These are phyloP conservation scores for Batkoa obscura DNA, from an alignment of 371 early-diverging fungal genomes.

Conservation along the genomic window DNA sequence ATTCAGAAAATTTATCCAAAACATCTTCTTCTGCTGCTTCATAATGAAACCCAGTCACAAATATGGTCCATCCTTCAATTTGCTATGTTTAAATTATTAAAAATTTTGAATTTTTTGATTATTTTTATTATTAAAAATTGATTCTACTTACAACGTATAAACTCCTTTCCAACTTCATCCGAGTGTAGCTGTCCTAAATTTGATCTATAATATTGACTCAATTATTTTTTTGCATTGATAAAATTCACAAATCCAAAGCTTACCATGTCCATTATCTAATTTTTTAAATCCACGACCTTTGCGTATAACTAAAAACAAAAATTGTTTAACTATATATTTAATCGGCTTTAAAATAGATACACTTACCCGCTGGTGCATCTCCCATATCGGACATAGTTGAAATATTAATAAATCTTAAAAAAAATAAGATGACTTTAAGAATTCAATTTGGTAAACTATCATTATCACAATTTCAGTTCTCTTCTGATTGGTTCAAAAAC, in stretches of 20 bases:
- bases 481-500: too few species aligned
- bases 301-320: background rate
- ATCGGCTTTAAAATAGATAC: too few species aligned
- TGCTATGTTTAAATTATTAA: conserved; percentile 18
- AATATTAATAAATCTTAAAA: too few species aligned
- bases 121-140: background rate
- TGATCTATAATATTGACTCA: background rate
- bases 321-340: too few species aligned
- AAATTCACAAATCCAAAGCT: background rate
- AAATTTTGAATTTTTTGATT: background rate
- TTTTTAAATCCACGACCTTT: background rate
- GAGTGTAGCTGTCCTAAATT: background rate
- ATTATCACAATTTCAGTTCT: too few species aligned
- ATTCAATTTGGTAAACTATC: too few species aligned
- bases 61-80: conserved; percentile 89
- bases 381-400: too few species aligned
- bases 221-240: background rate
- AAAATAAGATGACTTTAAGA: too few species aligned
- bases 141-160: too few species aligned
- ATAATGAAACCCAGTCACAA: conserved; percentile 80
- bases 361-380: too few species aligned
- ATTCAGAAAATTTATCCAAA: conserved; percentile 71
- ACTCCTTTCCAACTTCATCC: too few species aligned
- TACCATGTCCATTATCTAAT: background rate
- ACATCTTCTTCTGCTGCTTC: conserved; percentile 88